Conservation (phyloP, 257 asterid species). For the Rehmannia glutinosa region DNA sequence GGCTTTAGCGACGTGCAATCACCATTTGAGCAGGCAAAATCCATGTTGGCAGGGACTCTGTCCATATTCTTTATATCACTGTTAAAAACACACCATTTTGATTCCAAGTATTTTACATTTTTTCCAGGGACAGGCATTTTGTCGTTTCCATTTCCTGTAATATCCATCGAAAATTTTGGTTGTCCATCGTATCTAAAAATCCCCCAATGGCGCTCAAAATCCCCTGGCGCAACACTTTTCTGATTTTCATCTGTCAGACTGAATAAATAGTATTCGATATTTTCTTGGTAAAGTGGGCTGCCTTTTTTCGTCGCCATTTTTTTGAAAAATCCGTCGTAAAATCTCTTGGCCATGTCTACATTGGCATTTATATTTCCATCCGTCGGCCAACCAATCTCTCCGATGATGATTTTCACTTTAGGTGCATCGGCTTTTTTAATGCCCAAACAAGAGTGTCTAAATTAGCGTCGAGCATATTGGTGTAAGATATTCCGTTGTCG, state of each 20-base stretch:
- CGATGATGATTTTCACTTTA: slow-evolving; percentile 37
- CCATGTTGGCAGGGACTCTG: slow-evolving; percentile 10
- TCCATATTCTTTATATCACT: background rate
- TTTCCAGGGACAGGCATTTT: slow-evolving; percentile 42
- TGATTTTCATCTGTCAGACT: slow-evolving; percentile 61
- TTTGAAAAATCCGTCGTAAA: slow-evolving; percentile 48
- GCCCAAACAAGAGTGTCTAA: slow-evolving; percentile 53
- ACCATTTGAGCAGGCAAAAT: slow-evolving; percentile 26
- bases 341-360: slow-evolving; percentile 34
- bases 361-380: slow-evolving; percentile 47
- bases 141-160: slow-evolving; percentile 36
- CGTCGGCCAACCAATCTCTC: slow-evolving; percentile 88
- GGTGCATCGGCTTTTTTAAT: slow-evolving; percentile 33
- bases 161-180: slow-evolving; percentile 56
- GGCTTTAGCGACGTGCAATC: slow-evolving; percentile 42
- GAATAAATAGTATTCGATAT: slow-evolving; percentile 51
- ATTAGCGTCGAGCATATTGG: slow-evolving; percentile 60
- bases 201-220: slow-evolving; percentile 77
- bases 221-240: slow-evolving; percentile 41
- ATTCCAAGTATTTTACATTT: slow-evolving; percentile 38
- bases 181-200: slow-evolving; percentile 57
- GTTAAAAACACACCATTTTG: slow-evolving; percentile 53
- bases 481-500: slow-evolving; percentile 40
- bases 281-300: slow-evolving; percentile 46
- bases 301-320: slow-evolving; percentile 48